Evolutionary conservation across 176 grass and related monocot species (phyloP), one percentile per base, ranked within the genome.

Genomic region (Oropetium thomaeum): DNA sequence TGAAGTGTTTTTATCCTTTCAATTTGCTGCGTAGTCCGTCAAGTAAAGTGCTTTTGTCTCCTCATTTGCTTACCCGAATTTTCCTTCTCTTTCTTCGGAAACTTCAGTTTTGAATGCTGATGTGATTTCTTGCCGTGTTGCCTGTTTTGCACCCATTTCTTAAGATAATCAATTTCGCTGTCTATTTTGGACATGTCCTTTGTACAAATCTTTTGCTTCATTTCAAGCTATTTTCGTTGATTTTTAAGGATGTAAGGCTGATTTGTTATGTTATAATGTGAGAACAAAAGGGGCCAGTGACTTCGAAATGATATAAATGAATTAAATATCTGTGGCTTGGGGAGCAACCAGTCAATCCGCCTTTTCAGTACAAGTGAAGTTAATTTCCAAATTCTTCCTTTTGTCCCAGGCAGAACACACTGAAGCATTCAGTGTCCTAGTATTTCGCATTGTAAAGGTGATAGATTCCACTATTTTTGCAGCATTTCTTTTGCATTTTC

Each of bases 171-270:
- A 61, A 35, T 32, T 31, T 51, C 39, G 39, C 11, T 41, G 39
- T 41, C 17, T 10, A 4, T 47, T 77, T 68, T 35, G 41, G 10
- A 48, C 28, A 26, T 38, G 57, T 52, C 11, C 9, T 17, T 0
- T 71, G 42, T 28, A 7, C 0, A 4, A 49, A 7, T 67, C 8
- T 45, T 80, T 6, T 26, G 15, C 34, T 86, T 54, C 29, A 34
- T 39, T 63, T 86, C 22, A 76, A 67, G 66, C 13, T 45, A 40
- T 22, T 54, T 12, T 17, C 45, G 30, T 45, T 15, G 52, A 85
- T 26, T 37, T 58, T 23, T 34, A 43, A 75, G 10, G 31, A 27
- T 57, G 27, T 20, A 58, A 13, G 40, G 10, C 39, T 20, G 23
- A 63, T 53, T 15, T 44, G 11, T 28, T 34, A 4, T 37, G 37